Base-by-base conservation (phyloP, 345 rosid genomes). In the Ailanthus altissimus region DNA sequence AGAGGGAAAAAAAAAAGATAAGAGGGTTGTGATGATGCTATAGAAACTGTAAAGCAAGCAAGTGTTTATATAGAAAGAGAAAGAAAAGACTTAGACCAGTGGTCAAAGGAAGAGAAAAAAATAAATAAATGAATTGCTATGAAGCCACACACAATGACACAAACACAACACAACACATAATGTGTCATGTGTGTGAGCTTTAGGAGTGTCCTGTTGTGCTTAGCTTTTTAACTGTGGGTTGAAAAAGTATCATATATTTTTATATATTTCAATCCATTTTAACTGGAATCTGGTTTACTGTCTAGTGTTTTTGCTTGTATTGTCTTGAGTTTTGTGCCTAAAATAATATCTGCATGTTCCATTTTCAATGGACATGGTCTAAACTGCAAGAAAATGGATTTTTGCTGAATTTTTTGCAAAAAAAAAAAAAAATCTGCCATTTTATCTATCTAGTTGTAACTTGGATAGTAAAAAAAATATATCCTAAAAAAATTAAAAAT, bases 51-150 rank as follows among this genome's bases (percentile, higher is more conserved):
- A 25, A 40, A 28, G 67, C 60, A 58, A 67, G 43, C 12, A 42
- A 45, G 75, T 1, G 73, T 65, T 20, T 74, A 43, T 58, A 72
- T 64, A 81, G 62, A 74, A 14, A 81, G 65, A 49, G 61, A 75
- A 14, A 12, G 16, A n/a, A 68, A 6, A 36, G 8, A 25, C 68
- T 64, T 78, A 73, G 84, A 84, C 91, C 80, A 82, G 77, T 77
- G 82, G 90, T 88, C 89, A 86, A 81, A 81, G 80, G 0, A 56
- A 42, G 47, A 54, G 7, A 21, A 50, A 20, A 15, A 56, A 28
- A 5, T 25, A n/a, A n/a, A n/a, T 60, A 18, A 18, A 23, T 32
- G 78, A 38, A 56, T 21, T 25, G 12, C 62, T 77, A 9, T 56
- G 26, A 56, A 20, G 53, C 73, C 21, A 63, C 36, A 28, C 49